Percentiles rank a stretch among this genome's conserved stretches.
Conservation (phyloP, 176 grass and related monocot species). For the Triticum timopheevii region DNA sequence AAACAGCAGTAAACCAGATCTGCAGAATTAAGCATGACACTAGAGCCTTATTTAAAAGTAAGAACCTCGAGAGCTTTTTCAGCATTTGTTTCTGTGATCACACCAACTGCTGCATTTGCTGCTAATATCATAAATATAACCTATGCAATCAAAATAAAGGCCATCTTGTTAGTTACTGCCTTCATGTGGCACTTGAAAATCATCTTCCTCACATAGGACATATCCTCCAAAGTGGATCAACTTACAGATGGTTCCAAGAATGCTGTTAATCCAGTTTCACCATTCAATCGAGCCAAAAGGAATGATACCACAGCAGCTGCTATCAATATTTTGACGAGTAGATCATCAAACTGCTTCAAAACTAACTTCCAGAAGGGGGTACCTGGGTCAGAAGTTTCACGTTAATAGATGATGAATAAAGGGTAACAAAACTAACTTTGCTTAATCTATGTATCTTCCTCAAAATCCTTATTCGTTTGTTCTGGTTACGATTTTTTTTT, state of each 20-base stretch:
- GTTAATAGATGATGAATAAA: conserved; percentile 21
- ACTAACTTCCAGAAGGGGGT: conserved; percentile 94
- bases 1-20: conserved; percentile 19
- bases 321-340: conserved; percentile 99
- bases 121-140: conserved; percentile 98
- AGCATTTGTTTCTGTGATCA: conserved; percentile 99
- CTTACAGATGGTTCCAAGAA: conserved; percentile 99
- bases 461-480: not conserved
- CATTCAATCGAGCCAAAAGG: conserved; percentile 90
- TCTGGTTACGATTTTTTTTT: not conserved
- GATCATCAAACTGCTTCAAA: conserved; percentile 98
- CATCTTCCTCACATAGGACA: conserved; percentile 19
- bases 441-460: not conserved
- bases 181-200: conserved; percentile 2
- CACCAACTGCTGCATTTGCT: conserved; percentile 94
- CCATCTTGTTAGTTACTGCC: not conserved
- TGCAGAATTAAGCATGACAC: not conserved
- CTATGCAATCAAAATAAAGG: conserved; percentile 33
- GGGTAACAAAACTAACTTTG: not conserved
- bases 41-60: conserved; percentile 16
- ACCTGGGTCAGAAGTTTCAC: conserved; percentile 44
- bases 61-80: conserved; percentile 96
- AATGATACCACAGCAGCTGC: conserved; percentile 88
- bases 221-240: conserved; percentile 28
- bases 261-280: conserved; percentile 80